Evolutionary conservation across 169 alveolate species (phyloP).

Genomic region (Amoebophrya sp.): DNA sequence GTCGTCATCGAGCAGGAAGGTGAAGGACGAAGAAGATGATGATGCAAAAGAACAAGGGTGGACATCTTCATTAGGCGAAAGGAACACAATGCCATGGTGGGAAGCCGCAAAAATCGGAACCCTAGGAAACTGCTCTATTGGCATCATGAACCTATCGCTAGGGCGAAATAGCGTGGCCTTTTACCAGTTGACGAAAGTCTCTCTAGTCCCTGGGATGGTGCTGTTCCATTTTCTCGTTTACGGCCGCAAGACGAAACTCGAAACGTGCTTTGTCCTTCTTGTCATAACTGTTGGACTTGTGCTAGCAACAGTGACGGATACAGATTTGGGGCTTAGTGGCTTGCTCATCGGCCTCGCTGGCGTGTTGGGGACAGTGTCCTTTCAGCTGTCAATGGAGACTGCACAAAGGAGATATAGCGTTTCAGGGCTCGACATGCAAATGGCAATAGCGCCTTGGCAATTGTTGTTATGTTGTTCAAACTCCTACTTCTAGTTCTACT

Average conservation of each 20-base stretch:
- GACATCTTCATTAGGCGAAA: not conserved
- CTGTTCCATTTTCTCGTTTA: not conserved
- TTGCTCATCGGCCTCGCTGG: too few species aligned
- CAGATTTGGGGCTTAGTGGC: too few species aligned
- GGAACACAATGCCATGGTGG: not conserved
- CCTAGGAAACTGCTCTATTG: not conserved
- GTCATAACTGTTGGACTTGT: not conserved
- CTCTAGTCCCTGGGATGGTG: constrained; percentile 1
- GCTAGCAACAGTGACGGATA: not conserved
- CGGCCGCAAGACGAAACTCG: not conserved
- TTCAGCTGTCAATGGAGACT: not conserved
- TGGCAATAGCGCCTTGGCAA: not conserved
- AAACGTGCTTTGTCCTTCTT: not conserved
- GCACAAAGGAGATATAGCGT: not conserved
- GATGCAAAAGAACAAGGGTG: not conserved
- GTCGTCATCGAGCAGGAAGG: not conserved
- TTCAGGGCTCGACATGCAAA: not conserved
- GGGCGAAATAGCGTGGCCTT: not conserved
- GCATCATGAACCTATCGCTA: not conserved
- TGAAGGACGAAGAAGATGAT: not conserved
- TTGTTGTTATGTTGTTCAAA: not conserved
- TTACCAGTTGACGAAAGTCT: constrained; percentile 11
- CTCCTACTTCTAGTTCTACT: too few species aligned
- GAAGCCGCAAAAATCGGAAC: not conserved
- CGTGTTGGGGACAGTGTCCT: not conserved